These are phyloP conservation scores for Vigna angularis DNA, from an alignment of 306 rosid genomes.

Conservation along the genomic window DNA sequence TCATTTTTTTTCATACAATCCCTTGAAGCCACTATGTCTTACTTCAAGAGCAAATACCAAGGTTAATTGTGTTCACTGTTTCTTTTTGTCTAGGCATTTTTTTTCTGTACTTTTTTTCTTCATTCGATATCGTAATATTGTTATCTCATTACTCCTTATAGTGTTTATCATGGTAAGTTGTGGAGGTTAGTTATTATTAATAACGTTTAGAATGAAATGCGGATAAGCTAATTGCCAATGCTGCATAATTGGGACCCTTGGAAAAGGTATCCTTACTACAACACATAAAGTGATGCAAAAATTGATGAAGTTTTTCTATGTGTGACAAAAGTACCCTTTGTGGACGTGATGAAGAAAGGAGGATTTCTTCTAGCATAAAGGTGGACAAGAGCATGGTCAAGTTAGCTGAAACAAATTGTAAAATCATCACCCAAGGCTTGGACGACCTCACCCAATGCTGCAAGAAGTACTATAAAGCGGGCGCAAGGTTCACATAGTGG, in stretches of 20 bases:
- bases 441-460: conserved; percentile 78
- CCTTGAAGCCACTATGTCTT: conserved; percentile 53
- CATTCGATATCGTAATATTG: background rate
- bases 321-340: conserved; percentile 61
- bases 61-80: conserved; percentile 46
- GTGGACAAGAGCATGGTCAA: conserved; percentile 88
- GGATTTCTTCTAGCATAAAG: conserved; percentile 78
- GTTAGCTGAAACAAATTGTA: conserved; percentile 76
- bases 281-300: no score
- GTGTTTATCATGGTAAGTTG: no score
- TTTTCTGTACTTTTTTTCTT: background rate
- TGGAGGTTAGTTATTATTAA: background rate
- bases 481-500: conserved; percentile 89
- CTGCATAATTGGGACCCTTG: conserved; percentile 90
- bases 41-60: conserved; percentile 73
- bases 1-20: no score
- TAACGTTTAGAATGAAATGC: background rate
- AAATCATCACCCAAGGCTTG: conserved; percentile 87
- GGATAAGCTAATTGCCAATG: conserved; percentile 91
- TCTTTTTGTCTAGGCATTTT: background rate
- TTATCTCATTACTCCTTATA: no score
- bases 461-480: conserved; percentile 75
- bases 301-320: no score
- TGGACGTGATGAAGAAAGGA: conserved; percentile 67
- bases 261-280: conserved; percentile 97